Percentiles rank a stretch among this genome's conserved stretches.
Evolutionary conservation across 495 filamentous ascomycete genomes (phyloP).

Genomic region (Hypoxylon fragiforme): DNA sequence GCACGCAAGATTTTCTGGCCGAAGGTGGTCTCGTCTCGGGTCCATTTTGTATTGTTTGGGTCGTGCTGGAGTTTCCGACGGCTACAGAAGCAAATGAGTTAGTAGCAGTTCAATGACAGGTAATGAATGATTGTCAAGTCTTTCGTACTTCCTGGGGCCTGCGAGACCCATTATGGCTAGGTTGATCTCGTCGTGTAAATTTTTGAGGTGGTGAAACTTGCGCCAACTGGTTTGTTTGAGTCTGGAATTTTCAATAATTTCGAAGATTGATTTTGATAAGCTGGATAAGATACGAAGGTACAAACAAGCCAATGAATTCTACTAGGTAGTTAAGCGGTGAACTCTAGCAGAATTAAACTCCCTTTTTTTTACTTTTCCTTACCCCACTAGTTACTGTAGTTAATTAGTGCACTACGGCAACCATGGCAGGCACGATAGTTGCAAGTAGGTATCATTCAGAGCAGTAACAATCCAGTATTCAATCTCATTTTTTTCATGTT

Average conservation of each 20-base stretch:
- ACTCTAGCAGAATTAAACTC: not conserved
- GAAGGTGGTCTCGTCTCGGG: slow-evolving; percentile 75
- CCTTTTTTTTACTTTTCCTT: not conserved
- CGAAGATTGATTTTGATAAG: slow-evolving; percentile 18
- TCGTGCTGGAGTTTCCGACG: slow-evolving; percentile 81
- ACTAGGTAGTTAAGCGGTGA: not conserved
- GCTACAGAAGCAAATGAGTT: slow-evolving; percentile 51
- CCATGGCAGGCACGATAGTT: slow-evolving; percentile 7
- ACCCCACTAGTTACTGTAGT: too few relatives aligned
- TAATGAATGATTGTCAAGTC: not conserved
- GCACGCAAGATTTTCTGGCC: slow-evolving; percentile 83
- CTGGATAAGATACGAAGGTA: not conserved
- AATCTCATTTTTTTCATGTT: not conserved
- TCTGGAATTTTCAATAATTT: slow-evolving; percentile 17
- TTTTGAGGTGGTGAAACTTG: slow-evolving; percentile 6
- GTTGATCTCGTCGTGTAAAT: slow-evolving; percentile 4
- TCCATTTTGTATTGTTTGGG: slow-evolving; percentile 93
- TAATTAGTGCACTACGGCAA: not conserved
- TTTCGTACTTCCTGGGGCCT: slow-evolving; percentile 67
- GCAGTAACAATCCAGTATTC: too few relatives aligned
- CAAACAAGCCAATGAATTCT: not conserved
- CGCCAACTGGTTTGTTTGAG: slow-evolving; percentile 6
- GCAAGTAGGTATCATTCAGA: too few relatives aligned
- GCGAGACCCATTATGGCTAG: slow-evolving; percentile 69
- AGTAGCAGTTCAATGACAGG: slow-evolving; percentile 1